Conservation (phyloP, 345 rosid genomes). For the Psidium guajava region DNA sequence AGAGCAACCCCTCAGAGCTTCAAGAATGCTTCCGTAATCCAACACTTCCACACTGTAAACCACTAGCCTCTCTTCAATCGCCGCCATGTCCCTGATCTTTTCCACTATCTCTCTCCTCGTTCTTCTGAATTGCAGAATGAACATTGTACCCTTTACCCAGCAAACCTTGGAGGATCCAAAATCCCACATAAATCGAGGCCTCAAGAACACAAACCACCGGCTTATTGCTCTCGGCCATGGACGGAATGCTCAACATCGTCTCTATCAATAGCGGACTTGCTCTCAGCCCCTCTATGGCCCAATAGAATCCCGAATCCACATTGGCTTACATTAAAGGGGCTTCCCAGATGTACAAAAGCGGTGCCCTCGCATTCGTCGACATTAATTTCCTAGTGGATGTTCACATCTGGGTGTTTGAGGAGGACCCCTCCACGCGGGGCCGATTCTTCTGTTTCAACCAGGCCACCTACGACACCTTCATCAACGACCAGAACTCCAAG, state of each 20-base stretch:
- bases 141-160: constrained; percentile 65
- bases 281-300: constrained; percentile 55
- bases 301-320: constrained; percentile 50
- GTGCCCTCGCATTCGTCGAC: constrained; percentile 57
- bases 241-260: constrained; percentile 70
- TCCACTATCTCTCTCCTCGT: constrained; percentile 52
- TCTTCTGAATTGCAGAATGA: constrained; percentile 62
- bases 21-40: constrained; percentile 72
- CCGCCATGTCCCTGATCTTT: constrained; percentile 55
- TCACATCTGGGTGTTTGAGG: constrained; percentile 61
- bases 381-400: constrained; percentile 52
- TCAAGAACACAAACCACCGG: constrained; percentile 67
- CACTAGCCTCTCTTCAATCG: constrained; percentile 35
- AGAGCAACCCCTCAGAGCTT: constrained; percentile 55
- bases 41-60: constrained; percentile 52
- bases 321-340: constrained; percentile 86
- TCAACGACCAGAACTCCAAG: constrained; percentile 71
- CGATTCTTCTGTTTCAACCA: constrained; percentile 76
- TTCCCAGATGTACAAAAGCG: constrained; percentile 71
- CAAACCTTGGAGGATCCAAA: constrained; percentile 73
- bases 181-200: constrained; percentile 80
- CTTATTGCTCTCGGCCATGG: constrained; percentile 6
- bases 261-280: constrained; percentile 70
- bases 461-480: constrained; percentile 71
- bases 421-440: constrained; percentile 52